Percentiles rank a stretch among this genome's conserved stretches.
Evolutionary conservation across 768 basidiomycete genomes (phyloP).

Genomic region (Pisolithus albus): DNA sequence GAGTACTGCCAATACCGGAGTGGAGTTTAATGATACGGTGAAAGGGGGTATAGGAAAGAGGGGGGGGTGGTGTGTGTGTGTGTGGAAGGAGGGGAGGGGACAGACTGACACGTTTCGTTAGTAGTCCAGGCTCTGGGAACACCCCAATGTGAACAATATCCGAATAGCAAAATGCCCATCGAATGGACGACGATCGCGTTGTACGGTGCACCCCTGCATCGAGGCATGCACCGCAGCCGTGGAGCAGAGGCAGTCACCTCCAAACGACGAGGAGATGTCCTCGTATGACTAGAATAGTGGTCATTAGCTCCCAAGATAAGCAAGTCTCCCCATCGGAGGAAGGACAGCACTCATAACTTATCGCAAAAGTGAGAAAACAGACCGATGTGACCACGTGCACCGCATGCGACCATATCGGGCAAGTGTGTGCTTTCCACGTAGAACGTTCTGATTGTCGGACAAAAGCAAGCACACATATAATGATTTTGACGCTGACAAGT

Average conservation of each 20-base stretch:
- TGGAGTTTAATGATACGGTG: too few relatives aligned
- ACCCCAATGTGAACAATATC: neutral
- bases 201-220: neutral
- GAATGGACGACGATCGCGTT: neutral
- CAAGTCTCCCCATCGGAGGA: too few relatives aligned
- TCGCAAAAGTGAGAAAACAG: too few relatives aligned
- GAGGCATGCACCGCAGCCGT: neutral
- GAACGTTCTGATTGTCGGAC: neutral
- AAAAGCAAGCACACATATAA: too few relatives aligned
- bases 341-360: too few relatives aligned
- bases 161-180: conserved; percentile 3
- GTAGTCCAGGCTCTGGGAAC: neutral
- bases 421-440: neutral
- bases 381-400: too few relatives aligned
- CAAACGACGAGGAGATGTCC: neutral
- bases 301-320: too few relatives aligned
- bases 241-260: neutral
- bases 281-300: too few relatives aligned
- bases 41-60: neutral
- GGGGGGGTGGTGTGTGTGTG: too few relatives aligned
- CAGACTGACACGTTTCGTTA: neutral
- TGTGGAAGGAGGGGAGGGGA: neutral
- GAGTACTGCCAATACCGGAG: too few relatives aligned
- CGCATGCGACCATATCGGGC: neutral
- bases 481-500: neutral